Conservation (phyloP, 208 protist species). For the Naegleria lovaniensis region DNA sequence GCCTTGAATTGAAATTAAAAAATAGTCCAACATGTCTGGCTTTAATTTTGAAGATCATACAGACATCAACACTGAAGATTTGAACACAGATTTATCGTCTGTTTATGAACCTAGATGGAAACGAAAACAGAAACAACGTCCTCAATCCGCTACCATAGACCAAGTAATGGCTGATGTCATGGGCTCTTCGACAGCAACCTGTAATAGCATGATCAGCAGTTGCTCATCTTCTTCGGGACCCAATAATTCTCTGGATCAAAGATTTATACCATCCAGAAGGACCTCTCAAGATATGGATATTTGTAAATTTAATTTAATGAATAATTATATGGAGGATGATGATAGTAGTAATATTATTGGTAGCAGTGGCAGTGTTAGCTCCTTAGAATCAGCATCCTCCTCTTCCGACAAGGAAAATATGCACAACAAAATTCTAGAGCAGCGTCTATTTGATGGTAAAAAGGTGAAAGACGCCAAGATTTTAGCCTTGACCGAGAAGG, state of each 20-base stretch:
- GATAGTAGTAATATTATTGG: not conserved
- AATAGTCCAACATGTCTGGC: not conserved
- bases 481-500: conserved; percentile 65
- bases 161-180: not conserved
- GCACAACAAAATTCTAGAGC: not conserved
- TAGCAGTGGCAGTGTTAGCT: not conserved
- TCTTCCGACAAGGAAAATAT: conserved; percentile 33
- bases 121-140: conserved; percentile 11
- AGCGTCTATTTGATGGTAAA: conserved; percentile 16
- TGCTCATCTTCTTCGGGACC: conserved; percentile 34
- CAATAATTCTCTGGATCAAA: conserved; percentile 35
- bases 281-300: conserved; percentile 12
- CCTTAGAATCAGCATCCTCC: not conserved
- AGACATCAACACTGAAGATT: not conserved
- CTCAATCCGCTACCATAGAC: not conserved
- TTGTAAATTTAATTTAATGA: conserved; percentile 47
- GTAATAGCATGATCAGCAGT: not conserved
- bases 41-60: not conserved
- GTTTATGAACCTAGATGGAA: conserved; percentile 18
- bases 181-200: too few relatives aligned
- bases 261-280: not conserved
- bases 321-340: not conserved
- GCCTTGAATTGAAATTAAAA: not conserved
- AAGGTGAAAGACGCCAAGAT: conserved; percentile 52
- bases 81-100: not conserved